Evolutionary conservation across 2,329 filamentous ascomycete genomes (phyloP).

Genomic region (Aspergillus carbonarius): DNA sequence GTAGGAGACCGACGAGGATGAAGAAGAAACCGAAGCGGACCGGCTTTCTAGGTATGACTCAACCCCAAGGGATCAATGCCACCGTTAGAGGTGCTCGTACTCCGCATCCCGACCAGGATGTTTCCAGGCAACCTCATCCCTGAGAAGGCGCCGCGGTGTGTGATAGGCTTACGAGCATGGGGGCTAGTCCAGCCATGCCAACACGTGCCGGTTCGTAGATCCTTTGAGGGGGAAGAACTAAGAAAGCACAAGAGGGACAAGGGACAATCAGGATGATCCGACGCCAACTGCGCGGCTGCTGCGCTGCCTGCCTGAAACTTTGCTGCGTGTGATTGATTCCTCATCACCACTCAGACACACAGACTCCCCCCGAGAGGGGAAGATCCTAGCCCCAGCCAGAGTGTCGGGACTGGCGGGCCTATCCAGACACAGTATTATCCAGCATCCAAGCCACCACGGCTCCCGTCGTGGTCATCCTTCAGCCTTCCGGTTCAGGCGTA

Average conservation of each 20-base stretch:
- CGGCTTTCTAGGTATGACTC: background rate
- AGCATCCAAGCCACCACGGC: background rate
- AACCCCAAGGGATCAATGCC: background rate
- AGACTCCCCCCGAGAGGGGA: constrained; percentile 10
- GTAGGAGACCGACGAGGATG: background rate
- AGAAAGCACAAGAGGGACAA: constrained; percentile 3
- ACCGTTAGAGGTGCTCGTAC: background rate
- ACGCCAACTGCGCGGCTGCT: background rate
- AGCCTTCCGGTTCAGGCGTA: background rate
- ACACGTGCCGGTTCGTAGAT: constrained; percentile 26
- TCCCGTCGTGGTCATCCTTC: background rate
- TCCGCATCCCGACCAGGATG: constrained; percentile 4
- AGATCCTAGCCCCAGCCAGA: constrained; percentile 25
- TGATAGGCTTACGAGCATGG: constrained; percentile 13
- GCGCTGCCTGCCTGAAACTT: constrained; percentile 8
- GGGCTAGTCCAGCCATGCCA: constrained; percentile 9
- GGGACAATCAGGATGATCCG: background rate
- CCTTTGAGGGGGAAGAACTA: constrained; percentile 8
- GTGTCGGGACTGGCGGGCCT: constrained; percentile 17
- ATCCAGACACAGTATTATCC: background rate
- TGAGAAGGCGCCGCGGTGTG: background rate
- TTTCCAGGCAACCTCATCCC: constrained; percentile 5
- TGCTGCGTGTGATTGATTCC: constrained; percentile 12
- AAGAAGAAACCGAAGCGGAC: background rate
- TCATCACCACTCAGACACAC: background rate